These are phyloP conservation scores for Penicillium sp. DNA, from an alignment of 2,329 filamentous ascomycete genomes.

Conservation along the genomic window DNA sequence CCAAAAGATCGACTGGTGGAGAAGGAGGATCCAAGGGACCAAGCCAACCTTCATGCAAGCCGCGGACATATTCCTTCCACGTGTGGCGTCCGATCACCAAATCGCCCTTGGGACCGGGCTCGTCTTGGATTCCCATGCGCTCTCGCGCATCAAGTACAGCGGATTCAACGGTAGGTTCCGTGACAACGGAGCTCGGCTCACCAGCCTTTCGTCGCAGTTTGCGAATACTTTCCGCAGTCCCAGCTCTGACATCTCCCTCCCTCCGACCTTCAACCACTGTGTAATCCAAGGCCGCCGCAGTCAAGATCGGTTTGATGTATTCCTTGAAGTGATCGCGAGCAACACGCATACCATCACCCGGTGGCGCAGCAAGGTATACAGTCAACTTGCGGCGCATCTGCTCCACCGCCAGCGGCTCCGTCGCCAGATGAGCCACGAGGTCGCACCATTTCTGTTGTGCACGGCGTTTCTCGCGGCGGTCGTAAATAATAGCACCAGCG, in stretches of 20 bases:
- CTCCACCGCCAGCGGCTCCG: constrained; percentile 69
- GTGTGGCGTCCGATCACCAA: constrained; percentile 85
- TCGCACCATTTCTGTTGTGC: constrained; percentile 83
- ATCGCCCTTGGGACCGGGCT: constrained; percentile 74
- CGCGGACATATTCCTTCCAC: constrained; percentile 96
- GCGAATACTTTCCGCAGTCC: constrained; percentile 81
- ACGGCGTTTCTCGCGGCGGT: constrained; percentile 83
- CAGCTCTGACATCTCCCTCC: constrained; percentile 88
- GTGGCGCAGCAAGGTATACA: constrained; percentile 80
- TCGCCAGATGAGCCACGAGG: constrained; percentile 78
- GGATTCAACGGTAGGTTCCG: constrained; percentile 55
- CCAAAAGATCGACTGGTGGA: constrained; percentile 17
- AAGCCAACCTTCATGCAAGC: constrained; percentile 93
- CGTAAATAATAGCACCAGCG: constrained; percentile 80
- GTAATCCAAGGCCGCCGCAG: constrained; percentile 89
- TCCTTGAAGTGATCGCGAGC: constrained; percentile 96
- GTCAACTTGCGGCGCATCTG: constrained; percentile 80
- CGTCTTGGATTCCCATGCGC: constrained; percentile 66
- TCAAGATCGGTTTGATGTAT: constrained; percentile 90
- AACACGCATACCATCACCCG: constrained; percentile 75
- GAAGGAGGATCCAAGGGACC: constrained; percentile 65
- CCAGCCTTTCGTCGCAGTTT: constrained; percentile 60
- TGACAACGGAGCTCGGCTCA: constrained; percentile 49
- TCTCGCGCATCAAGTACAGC: constrained; percentile 63
- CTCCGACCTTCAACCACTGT: constrained; percentile 89